Percentiles rank a stretch among this genome's conserved stretches.
Conservation (phyloP, 2,329 filamentous ascomycete genomes). For the Microdochium paspali region DNA sequence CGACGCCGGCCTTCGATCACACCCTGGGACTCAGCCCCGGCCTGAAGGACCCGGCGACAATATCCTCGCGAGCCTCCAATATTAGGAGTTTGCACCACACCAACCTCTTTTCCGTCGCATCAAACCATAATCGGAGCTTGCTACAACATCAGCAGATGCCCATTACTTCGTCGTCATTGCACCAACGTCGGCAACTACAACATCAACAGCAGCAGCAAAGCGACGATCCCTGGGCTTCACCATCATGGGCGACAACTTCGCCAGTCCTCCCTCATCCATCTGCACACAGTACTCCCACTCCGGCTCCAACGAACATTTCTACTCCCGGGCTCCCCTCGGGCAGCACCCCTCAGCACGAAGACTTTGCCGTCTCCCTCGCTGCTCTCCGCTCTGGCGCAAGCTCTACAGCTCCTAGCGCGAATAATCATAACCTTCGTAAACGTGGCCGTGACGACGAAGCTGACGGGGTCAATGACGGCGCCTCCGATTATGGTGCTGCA, state of each 20-base stretch:
- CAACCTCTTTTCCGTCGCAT: not conserved
- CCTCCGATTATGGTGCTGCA: slow-evolving; percentile 8
- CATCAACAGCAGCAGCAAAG: slow-evolving; percentile 5
- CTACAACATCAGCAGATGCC: not conserved
- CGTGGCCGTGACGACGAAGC: slow-evolving; percentile 21
- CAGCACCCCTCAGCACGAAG: not conserved
- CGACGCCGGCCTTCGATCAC: not conserved
- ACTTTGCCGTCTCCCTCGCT: not conserved
- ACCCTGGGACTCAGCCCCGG: not conserved
- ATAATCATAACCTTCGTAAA: slow-evolving; percentile 15
- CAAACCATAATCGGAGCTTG: not conserved
- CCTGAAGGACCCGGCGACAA: not conserved
- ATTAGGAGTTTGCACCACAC: not conserved
- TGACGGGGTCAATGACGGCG: slow-evolving; percentile 8
- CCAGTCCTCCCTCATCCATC: not conserved
- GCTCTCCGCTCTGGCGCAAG: not conserved
- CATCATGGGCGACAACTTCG: slow-evolving; percentile 3
- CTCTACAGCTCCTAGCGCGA: slow-evolving; percentile 1
- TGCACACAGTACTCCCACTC: not conserved
- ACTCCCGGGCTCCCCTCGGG: not conserved
- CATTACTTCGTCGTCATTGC: not conserved
- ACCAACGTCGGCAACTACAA: slow-evolving; percentile 4
- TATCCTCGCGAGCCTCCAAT: not conserved
- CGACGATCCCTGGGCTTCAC: slow-evolving; percentile 11
- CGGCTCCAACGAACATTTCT: not conserved